Evolutionary conservation across 2,329 filamentous ascomycete species (phyloP), one percentile per base, ranked within the genome.

Genomic region (Scolecobasidium constrictum): DNA sequence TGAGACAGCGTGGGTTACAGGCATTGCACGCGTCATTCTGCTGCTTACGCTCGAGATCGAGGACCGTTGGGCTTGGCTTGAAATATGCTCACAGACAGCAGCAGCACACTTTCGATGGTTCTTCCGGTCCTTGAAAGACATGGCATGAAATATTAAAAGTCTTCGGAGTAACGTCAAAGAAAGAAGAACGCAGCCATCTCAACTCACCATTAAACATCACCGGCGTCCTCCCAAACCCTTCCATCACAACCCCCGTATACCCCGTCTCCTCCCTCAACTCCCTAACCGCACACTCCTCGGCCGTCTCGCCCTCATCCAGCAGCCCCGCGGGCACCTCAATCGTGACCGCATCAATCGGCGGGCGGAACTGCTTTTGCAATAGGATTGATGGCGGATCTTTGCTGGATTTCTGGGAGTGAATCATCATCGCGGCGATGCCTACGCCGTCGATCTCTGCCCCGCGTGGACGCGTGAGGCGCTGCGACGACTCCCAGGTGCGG

Each of bases 401-500:
- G 20, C 26, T 11, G 13, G 16, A 13, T 19, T 42, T 20, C 13
- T 35, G 9, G 6, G 12, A 38, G 1, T 86, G 65, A 48, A 86
- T 74, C 9, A 31, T 7, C 9, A 31, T 31, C 34, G 81, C 82
- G 13, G 84, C 69, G 45, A 87, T 83, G 46, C 81, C 81, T 12
- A 86, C 81, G 41, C 78, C 81, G 52, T 87, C 83, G 42, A 86
- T 78, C 23, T 75, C 73, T 45, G 69, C 68, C 48, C 61, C 67
- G 43, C 67, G 64, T 11, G 81, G 79, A 3, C 81, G 73, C 0
- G 81, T 86, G 21, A 70, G 71, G n/a, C 83, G 75, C 59, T 84
- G 78, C 13, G 78, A 78, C 1, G 78, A 81, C 55, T 87, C 82
- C 82, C 82, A 86, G 21, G 72, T 75, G 41, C 81, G 70, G 1